Evolutionary conservation across 2,329 filamentous ascomycete genomes (phyloP).

Genomic region (Magnaporthales sp.): DNA sequence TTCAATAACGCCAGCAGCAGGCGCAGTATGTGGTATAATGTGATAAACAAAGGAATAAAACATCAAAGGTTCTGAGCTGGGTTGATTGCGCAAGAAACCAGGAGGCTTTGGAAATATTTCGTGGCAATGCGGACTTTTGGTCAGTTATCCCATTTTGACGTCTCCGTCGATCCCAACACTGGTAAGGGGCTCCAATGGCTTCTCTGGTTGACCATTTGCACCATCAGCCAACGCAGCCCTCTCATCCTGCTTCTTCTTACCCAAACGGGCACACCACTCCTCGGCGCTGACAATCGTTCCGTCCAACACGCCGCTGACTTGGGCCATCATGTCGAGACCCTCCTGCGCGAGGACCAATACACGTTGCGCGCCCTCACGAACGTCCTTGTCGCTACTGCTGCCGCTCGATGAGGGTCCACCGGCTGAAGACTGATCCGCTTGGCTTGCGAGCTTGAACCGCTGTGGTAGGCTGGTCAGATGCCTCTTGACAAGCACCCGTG

Average conservation of each 20-base stretch:
- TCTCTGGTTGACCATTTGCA: neutral
- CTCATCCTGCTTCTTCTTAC: constrained; percentile 33
- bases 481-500: constrained; percentile 69
- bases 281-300: constrained; percentile 87
- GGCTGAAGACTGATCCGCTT: constrained; percentile 18
- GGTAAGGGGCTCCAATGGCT: constrained; percentile 4
- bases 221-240: constrained; percentile 14
- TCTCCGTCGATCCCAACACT: constrained; percentile 7
- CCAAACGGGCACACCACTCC: constrained; percentile 77
- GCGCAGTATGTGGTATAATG: neutral
- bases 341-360: constrained; percentile 83
- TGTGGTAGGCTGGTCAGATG: constrained; percentile 80
- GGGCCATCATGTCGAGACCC: constrained; percentile 86
- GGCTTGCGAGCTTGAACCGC: constrained; percentile 66
- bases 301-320: constrained; percentile 81
- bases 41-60: neutral
- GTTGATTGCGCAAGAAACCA: too few species aligned
- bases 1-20: neutral
- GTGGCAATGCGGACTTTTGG: too few species aligned
- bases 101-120: too few species aligned
- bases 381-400: constrained; percentile 20
- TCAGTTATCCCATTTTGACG: constrained; percentile 11
- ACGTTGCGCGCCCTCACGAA: constrained; percentile 56
- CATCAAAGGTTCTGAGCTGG: too few species aligned
- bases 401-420: constrained; percentile 10